Conservation (phyloP, 192 early-diverging fungal species). For the Gorgonomyces haynaldii region DNA sequence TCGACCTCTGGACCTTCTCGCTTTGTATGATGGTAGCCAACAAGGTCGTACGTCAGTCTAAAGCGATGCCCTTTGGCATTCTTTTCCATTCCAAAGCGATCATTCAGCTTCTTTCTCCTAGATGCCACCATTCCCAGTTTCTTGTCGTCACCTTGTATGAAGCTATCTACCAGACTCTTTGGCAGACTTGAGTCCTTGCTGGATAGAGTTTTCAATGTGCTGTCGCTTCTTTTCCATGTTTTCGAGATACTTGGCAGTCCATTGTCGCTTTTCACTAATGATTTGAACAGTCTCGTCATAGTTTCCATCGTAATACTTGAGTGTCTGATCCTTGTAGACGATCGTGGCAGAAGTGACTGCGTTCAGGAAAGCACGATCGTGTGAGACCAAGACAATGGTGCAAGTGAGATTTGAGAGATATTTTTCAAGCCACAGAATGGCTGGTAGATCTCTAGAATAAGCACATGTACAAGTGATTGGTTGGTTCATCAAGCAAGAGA, state of each 20-base stretch:
- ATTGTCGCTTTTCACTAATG: conserved; percentile 55
- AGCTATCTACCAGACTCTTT: too few species aligned
- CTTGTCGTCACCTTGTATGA: conserved; percentile 77
- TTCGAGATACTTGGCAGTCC: conserved; percentile 51
- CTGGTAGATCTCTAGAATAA: conserved; percentile 81
- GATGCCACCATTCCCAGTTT: conserved; percentile 55
- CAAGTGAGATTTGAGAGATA: conserved; percentile 50
- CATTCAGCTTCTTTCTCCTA: conserved; percentile 23
- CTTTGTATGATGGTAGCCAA: conserved; percentile 10
- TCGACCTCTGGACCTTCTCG: conserved; percentile 16
- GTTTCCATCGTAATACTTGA: conserved; percentile 73
- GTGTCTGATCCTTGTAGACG: conserved; percentile 45
- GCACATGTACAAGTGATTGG: conserved; percentile 58
- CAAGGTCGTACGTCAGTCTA: conserved; percentile 30
- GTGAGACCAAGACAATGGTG: conserved; percentile 79
- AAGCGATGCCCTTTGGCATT: conserved; percentile 35
- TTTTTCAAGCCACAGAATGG: conserved; percentile 83
- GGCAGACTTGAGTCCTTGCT: conserved; percentile 61
- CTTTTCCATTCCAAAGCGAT: conserved; percentile 31
- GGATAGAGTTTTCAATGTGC: conserved; percentile 67
- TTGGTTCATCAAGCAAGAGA: conserved; percentile 87
- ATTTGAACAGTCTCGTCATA: conserved; percentile 74
- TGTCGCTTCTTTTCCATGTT: conserved; percentile 57
- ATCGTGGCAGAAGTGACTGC: conserved; percentile 54
- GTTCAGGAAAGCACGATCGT: conserved; percentile 79